These are phyloP conservation scores for Metschnikowia lochheadii DNA, from an alignment of 805 yeast genomes.

Conservation along the genomic window DNA sequence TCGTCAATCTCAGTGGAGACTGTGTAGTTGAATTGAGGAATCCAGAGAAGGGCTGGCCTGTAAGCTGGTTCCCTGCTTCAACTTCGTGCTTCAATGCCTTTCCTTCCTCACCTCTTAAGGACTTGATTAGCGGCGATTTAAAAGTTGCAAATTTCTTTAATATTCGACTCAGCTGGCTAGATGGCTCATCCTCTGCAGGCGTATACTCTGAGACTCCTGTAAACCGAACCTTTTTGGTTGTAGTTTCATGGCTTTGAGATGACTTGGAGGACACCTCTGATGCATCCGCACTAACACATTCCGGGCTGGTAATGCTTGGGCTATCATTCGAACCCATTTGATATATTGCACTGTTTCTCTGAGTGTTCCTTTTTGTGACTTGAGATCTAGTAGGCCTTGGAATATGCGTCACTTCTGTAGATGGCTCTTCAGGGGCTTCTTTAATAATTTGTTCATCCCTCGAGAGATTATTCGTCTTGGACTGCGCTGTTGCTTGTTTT, in stretches of 20 bases:
- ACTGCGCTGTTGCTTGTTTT: constrained; percentile 6
- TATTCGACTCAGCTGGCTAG: constrained; percentile 34
- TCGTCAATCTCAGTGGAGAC: constrained; percentile 11
- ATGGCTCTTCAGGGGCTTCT: neutral
- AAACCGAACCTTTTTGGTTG: constrained; percentile 46
- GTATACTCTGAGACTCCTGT: constrained; percentile 49
- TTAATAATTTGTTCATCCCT: neutral
- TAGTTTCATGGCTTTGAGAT: constrained; percentile 7
- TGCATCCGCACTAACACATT: neutral
- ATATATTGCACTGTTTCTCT: constrained; percentile 26
- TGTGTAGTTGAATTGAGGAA: neutral
- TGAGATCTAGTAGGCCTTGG: constrained; percentile 14
- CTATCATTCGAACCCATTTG: constrained; percentile 6
- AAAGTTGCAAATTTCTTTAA: constrained; percentile 39
- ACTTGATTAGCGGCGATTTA: constrained; percentile 12
- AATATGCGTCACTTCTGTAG: neutral
- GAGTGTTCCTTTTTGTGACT: constrained; percentile 15
- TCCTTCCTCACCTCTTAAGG: constrained; percentile 24
- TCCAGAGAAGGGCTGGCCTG: neutral
- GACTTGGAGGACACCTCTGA: constrained; percentile 11
- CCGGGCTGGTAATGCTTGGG: neutral
- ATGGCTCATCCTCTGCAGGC: constrained; percentile 54
- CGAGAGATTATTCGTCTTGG: neutral
- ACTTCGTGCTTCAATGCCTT: constrained; percentile 34
- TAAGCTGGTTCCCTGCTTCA: neutral